Base-by-base conservation (phyloP, 805 yeast species). In the Starmerella davenportii region DNA sequence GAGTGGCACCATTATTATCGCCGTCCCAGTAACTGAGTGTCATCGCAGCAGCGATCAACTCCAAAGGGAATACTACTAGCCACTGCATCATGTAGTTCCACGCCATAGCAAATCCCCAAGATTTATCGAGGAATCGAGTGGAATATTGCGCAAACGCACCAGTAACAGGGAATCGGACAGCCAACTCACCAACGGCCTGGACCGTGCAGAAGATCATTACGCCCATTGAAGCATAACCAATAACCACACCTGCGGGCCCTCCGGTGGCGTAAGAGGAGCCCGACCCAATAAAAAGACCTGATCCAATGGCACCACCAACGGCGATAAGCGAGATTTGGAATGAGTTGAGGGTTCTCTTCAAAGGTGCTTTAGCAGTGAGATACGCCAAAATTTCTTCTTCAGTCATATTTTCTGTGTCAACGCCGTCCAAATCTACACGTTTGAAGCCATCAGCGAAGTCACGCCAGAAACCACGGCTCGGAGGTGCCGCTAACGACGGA, bases 251-350 rank as follows among this genome's bases (percentile, higher is more conserved):
- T 4, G 69, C 79, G n/a, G 70, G 69, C 14, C 72, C 72, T 42
- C 70, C 71, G 11, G 50, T 51, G 28, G 57, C 54, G 37, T 69
- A 57, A 11, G 72, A 59, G 28, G 59, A 59, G 19, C 75, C 74
- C 1, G 70, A 59, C 29, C 73, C 69, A 27, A 73, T 59, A 51
- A 70, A 73, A 24, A 74, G 57, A 48, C 79, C 79, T 23, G 90
- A 76, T 52, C 93, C 94, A 43, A 80, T 76, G 37, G 87, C 76
- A 39, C 90, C 84, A 42, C 90, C 90, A 39, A 81, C 64, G 30
- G 92, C 82, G 51, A 80, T 76, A 72, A 79, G 72, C 39, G 54
- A 57, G 32, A 59, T 37, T 39, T 59, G 63, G 9, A 60, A 47
- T n/a, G 48, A 39, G 42, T 53, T 55, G 37, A 59, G 52, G 18